These are phyloP conservation scores for Alternaria sp. DNA, from an alignment of 2,329 filamentous ascomycete genomes.

Conservation along the genomic window DNA sequence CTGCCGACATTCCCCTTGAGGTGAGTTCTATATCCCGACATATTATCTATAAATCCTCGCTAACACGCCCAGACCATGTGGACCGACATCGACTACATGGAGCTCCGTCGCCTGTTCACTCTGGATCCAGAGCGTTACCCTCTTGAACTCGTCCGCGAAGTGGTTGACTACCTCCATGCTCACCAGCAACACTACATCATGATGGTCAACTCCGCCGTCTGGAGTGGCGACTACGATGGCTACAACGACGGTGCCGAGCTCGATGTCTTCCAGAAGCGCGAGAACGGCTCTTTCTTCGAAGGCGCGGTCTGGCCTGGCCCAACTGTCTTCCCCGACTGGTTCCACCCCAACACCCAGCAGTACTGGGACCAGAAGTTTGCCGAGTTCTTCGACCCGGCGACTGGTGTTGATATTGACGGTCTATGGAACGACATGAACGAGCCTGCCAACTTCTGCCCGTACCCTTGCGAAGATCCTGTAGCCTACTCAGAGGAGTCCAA, in stretches of 20 bases:
- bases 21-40: slow-evolving; percentile 4
- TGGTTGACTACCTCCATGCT: slow-evolving; percentile 70
- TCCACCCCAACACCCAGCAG: slow-evolving; percentile 64
- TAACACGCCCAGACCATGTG: slow-evolving; percentile 66
- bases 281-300: slow-evolving; percentile 63
- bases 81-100: slow-evolving; percentile 77
- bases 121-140: slow-evolving; percentile 70
- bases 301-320: slow-evolving; percentile 81
- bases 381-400: slow-evolving; percentile 67
- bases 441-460: slow-evolving; percentile 43
- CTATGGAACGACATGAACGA: slow-evolving; percentile 62
- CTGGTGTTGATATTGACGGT: slow-evolving; percentile 76
- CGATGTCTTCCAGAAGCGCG: slow-evolving; percentile 58
- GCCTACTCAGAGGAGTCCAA: slow-evolving; percentile 50
- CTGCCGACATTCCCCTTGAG: slow-evolving; percentile 63
- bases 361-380: slow-evolving; percentile 76
- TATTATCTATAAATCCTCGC: rapidly evolving
- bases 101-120: slow-evolving; percentile 64
- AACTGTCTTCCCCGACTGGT: slow-evolving; percentile 79
- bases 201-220: slow-evolving; percentile 77
- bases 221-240: slow-evolving; percentile 54
- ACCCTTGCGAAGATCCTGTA: slow-evolving; percentile 56
- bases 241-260: slow-evolving; percentile 68
- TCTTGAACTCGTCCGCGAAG: slow-evolving; percentile 64
- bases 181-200: slow-evolving; percentile 74